Evolutionary conservation across 176 grass and related monocot genomes (phyloP).

Genomic region (Oryza brachyantha): DNA sequence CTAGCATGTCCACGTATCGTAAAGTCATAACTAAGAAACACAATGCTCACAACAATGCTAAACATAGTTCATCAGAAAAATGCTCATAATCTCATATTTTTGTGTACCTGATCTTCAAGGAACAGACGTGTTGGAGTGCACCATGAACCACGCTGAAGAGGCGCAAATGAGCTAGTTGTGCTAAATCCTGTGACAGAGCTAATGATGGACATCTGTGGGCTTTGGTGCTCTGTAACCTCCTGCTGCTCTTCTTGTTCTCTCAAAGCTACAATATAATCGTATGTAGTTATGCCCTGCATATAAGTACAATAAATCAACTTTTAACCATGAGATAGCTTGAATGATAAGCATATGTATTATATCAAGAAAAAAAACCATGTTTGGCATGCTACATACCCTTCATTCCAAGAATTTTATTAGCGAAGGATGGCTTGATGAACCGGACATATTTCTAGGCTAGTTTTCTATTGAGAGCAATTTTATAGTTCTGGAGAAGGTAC

Average conservation of each 20-base stretch:
- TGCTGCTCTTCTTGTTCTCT: constrained; percentile 93
- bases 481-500: too few species aligned
- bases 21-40: not conserved
- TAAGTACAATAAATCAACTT: not conserved
- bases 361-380: not conserved
- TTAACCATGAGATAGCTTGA: not conserved
- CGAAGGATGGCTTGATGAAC: not conserved
- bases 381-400: not conserved
- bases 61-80: not conserved
- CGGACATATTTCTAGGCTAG: not conserved
- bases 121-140: constrained; percentile 91
- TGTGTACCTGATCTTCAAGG: constrained; percentile 48
- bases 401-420: not conserved
- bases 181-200: constrained; percentile 97
- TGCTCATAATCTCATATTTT: not conserved
- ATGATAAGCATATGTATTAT: not conserved
- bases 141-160: constrained; percentile 86
- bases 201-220: constrained; percentile 93
- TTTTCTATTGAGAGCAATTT: too few species aligned
- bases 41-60: not conserved
- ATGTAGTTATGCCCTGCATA: constrained; percentile 84
- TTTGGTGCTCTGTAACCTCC: constrained; percentile 72
- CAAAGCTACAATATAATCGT: constrained; percentile 96
- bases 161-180: constrained; percentile 89
- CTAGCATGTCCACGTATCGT: not conserved